phyloP scores from a whole-genome alignment of 2,329 filamentous ascomycete species.

The Corynespora cassiicola region DNA sequence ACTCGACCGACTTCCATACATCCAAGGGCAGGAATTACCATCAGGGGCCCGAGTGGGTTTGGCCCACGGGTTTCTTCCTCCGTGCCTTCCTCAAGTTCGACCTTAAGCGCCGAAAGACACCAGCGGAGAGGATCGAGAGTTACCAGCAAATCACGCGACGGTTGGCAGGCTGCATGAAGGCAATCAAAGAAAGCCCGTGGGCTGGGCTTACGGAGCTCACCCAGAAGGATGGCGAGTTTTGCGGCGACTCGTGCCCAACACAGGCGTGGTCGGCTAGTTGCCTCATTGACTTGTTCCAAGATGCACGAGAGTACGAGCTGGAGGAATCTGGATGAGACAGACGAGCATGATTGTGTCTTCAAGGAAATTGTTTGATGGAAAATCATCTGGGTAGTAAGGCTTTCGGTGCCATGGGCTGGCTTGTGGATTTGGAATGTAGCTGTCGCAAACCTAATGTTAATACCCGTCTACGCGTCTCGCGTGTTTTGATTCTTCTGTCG shows the following conservation, averaged over 20 bases:
- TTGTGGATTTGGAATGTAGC: slow-evolving; percentile 2
- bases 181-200: slow-evolving; percentile 82
- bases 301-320: slow-evolving; percentile 62
- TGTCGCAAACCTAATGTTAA: too few relatives aligned
- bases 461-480: too few relatives aligned
- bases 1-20: slow-evolving; percentile 88
- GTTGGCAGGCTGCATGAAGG: slow-evolving; percentile 82
- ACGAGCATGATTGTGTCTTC: slow-evolving; percentile 2
- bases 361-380: too few relatives aligned
- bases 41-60: slow-evolving; percentile 97
- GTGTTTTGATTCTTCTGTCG: too few relatives aligned
- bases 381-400: too few relatives aligned
- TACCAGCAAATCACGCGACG: slow-evolving; percentile 94
- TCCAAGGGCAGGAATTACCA: slow-evolving; percentile 97
- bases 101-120: slow-evolving; percentile 70
- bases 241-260: slow-evolving; percentile 90
- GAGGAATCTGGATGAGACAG: too few relatives aligned
- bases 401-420: background rate
- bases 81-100: slow-evolving; percentile 92
- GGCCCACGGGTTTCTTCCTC: slow-evolving; percentile 96
- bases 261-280: slow-evolving; percentile 97
- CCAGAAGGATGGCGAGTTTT: slow-evolving; percentile 84
- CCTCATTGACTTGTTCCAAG: slow-evolving; percentile 94
- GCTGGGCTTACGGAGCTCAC: slow-evolving; percentile 92
- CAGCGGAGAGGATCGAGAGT: slow-evolving; percentile 77